Evolutionary conservation across 306 rosid species (phyloP), one percentile per base, ranked within the genome.

Genomic region (Fagus crenata): DNA sequence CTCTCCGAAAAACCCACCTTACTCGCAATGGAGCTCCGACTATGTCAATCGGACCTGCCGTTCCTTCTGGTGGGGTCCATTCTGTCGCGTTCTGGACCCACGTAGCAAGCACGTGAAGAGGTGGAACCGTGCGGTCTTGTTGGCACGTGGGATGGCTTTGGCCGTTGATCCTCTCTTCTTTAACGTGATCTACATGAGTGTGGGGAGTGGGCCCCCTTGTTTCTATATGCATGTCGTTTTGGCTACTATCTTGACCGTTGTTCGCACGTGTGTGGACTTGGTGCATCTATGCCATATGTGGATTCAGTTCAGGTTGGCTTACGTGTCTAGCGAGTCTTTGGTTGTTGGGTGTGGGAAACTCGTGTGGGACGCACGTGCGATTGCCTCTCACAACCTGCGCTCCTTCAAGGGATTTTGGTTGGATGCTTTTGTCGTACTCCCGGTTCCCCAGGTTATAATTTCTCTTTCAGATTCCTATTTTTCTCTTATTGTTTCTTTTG

Each of bases 91-190:
- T 7, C 71, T 81, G 40, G 87, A 84, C 77, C 84, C 87, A 0
- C 80, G 80, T 9, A 69, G 77, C 75, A 58, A 12, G 51, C 32
- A 35, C 35, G 77, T 84, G 28, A 77, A 69, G 73, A 75, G 84
- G 71, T 84, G 84, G 84, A 84, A 84, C 70, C 82, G 87, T 0
- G 14, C 67, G 1, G 78, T 80, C 15, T 39, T 84, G 51, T 64
- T 84, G 82, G 82, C 82, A 6, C 87, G 87, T 39, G 87, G 78
- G 35, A 15, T 46, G 72, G 73, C 85, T 0, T 6, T 84, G 43
- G 80, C 78, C 6, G 85, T 77, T 11, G 87, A 84, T 72, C 85
- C 87, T 28, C 75, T 84, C 3, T 84, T 84, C 71, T 81, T 80
- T 39, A 77, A 84, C 77, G 80, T 74, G 53, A 35, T 84, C 7